A percentile compares a stretch with the other conserved stretches of the same genome.
These are phyloP conservation scores for Xylariaceae sp. DNA, from an alignment of 2,329 filamentous ascomycete genomes.

Conservation along the genomic window DNA sequence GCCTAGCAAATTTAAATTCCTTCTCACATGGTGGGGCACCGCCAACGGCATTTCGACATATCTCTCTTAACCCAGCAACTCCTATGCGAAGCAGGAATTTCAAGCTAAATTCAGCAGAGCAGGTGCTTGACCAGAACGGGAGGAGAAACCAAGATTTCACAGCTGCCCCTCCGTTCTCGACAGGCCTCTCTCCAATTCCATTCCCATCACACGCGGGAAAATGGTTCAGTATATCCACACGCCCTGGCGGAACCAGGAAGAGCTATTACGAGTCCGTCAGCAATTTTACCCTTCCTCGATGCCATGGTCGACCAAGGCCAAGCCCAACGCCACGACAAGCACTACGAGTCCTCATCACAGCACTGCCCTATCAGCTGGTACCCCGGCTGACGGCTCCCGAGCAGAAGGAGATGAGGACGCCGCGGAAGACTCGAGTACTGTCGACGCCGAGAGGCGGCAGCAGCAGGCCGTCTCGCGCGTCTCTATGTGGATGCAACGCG, in stretches of 20 bases:
- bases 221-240: slow-evolving; percentile 78
- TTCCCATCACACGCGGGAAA: slow-evolving; percentile 7
- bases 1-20: no score
- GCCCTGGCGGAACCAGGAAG: slow-evolving; percentile 70
- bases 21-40: no score
- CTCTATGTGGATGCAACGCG: slow-evolving; percentile 73
- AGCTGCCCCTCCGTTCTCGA: slow-evolving; percentile 5
- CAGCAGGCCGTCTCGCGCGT: slow-evolving; percentile 63
- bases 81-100: not conserved
- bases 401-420: slow-evolving; percentile 20
- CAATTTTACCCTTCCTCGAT: slow-evolving; percentile 62
- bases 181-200: not conserved
- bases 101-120: slow-evolving; percentile 1
- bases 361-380: slow-evolving; percentile 18
- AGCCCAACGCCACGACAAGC: slow-evolving; percentile 15
- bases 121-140: not conserved
- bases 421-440: not conserved
- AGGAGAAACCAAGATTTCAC: slow-evolving; percentile 1
- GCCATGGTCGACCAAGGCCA: slow-evolving; percentile 20
- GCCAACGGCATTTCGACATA: not conserved
- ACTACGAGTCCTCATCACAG: slow-evolving; percentile 4
- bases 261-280: slow-evolving; percentile 69
- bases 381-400: slow-evolving; percentile 22
- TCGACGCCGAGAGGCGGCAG: slow-evolving; percentile 34
- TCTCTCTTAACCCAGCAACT: not conserved